These are phyloP conservation scores for Hamigera avellanea DNA, from an alignment of 495 filamentous ascomycete species.

Conservation along the genomic window DNA sequence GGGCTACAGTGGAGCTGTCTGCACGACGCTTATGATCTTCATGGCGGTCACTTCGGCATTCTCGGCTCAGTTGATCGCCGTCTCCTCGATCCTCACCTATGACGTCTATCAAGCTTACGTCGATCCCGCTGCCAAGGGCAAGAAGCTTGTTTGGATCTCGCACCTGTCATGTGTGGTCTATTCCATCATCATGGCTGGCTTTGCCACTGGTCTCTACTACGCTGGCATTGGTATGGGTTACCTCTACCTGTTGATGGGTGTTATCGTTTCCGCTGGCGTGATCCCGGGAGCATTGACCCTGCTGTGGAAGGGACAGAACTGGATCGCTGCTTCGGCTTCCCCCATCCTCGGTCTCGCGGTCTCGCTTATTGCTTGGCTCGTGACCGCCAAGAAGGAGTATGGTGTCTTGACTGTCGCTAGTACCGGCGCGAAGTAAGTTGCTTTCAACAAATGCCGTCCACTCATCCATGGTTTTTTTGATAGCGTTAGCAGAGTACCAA, in stretches of 20 bases:
- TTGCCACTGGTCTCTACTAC: conserved; percentile 71
- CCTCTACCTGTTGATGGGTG: conserved; percentile 83
- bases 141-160: conserved; percentile 74
- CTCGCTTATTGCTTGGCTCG: conserved; percentile 79
- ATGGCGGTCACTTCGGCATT: conserved; percentile 92
- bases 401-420: conserved; percentile 61
- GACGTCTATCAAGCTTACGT: conserved; percentile 68
- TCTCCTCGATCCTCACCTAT: conserved; percentile 87
- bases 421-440: conserved; percentile 59
- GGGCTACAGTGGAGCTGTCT: conserved; percentile 77
- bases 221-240: conserved; percentile 60
- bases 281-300: conserved; percentile 73
- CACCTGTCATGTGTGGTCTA: conserved; percentile 68
- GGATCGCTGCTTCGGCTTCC: conserved; percentile 60
- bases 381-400: conserved; percentile 70
- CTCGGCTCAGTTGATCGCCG: conserved; percentile 84
- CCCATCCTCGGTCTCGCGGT: conserved; percentile 68
- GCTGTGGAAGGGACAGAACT: conserved; percentile 75
- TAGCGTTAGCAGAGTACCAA: too few species aligned
- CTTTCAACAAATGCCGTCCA: neutral
- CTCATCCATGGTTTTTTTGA: too few species aligned
- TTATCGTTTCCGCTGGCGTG: conserved; percentile 79
- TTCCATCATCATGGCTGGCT: conserved; percentile 73
- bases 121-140: conserved; percentile 51
- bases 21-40: conserved; percentile 78